Base-by-base conservation (phyloP, 2,329 filamentous ascomycete genomes). In the Fusarium tjaetaba region DNA sequence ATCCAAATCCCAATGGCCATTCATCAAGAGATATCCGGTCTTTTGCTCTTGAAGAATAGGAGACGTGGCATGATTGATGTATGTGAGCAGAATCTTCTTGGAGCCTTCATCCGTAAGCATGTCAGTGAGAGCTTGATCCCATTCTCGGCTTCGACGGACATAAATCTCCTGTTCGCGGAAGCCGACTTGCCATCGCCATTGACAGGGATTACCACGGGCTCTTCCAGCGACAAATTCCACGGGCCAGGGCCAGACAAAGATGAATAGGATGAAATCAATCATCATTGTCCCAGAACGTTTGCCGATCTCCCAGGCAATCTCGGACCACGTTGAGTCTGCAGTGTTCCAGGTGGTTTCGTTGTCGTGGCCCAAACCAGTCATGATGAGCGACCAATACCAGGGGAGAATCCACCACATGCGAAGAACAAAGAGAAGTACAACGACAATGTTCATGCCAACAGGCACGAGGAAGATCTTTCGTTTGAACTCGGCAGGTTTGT, bases 21-120 rank as follows among this genome's bases (percentile, higher is more conserved):
- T 93, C 86, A 97, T 93, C 75, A 96, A 91, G 72, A 97, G 83
- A 80, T 97, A 97, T 26, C 94, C 95, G 36, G 95, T 97, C 87
- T 97, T 97, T 76, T 90, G 87, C 75, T 88, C 85, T 77, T 96
- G 85, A 59, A 91, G 86, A 77, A 89, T 83, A 28, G 90, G 88
- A 22, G 91, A 88, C 8, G 95, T 92, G 5, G 94, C 95, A 4
- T 89, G 87, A 70, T 91, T 82, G 51, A 97, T 83, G 66, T 90
- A 87, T 18, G 86, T 86, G 74, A 91, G 86, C 76, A 94, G 88
- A 60, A 90, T 84, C 82, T 83, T 90, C 78, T 83, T 86, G 67
- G 87, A 86, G 55, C 86, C 87, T 32, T 79, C 77, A 63, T 85
- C 87, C 68, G 83, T 83, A 67, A 90, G 83, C 55, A 91, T 85